A percentile compares a stretch with the other conserved stretches of the same genome.
Conservation (phyloP, 2,329 filamentous ascomycete species). For the Lasiodiplodia theobromae region DNA sequence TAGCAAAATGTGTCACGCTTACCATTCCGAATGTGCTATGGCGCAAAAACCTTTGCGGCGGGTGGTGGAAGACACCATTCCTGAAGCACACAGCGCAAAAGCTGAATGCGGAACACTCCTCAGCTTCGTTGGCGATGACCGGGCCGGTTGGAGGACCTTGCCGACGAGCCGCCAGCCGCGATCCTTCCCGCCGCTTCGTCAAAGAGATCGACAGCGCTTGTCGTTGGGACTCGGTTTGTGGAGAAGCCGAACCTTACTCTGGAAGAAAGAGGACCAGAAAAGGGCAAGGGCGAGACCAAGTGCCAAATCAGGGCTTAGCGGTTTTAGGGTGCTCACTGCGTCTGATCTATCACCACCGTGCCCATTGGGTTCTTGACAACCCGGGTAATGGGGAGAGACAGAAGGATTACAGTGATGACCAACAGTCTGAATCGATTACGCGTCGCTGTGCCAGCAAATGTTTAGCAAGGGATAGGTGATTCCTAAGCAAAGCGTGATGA, state of each 20-base stretch:
- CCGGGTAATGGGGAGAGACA: neutral
- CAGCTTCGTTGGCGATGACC: neutral
- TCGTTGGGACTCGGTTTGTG: neutral
- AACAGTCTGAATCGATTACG: neutral
- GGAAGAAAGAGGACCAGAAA: neutral
- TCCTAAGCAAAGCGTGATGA: neutral
- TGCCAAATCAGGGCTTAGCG: neutral
- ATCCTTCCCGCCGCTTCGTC: slow-evolving; percentile 6
- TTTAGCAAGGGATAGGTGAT: neutral
- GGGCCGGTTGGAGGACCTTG: neutral
- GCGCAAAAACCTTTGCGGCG: neutral
- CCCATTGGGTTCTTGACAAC: neutral
- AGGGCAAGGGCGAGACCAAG: neutral
- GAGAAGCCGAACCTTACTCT: neutral
- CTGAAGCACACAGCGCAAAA: neutral
- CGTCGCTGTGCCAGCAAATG: neutral
- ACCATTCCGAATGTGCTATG: neutral
- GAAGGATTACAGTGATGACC: neutral
- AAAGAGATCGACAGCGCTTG: neutral
- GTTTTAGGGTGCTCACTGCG: neutral
- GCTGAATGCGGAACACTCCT: neutral
- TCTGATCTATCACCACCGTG: neutral
- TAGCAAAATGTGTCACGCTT: neutral
- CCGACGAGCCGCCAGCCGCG: slow-evolving; percentile 13
- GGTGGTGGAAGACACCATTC: neutral